Evolutionary conservation across 306 rosid species (phyloP).

Genomic region (Benincasa hispida): DNA sequence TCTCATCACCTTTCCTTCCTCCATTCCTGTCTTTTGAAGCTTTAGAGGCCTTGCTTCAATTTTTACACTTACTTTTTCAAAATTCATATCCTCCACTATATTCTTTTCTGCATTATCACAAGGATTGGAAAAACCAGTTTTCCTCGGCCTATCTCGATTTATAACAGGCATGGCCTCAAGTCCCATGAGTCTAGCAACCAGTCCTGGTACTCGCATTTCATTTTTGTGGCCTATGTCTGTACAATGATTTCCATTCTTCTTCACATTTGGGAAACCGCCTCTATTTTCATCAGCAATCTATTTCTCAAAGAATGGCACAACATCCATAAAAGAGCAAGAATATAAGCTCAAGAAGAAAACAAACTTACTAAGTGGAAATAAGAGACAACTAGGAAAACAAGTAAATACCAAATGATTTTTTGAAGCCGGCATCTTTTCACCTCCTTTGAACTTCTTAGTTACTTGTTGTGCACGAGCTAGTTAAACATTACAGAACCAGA

Average conservation of each 20-base stretch:
- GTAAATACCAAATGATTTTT: conserved; percentile 60
- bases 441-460: conserved; percentile 54
- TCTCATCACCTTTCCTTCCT: conserved; percentile 48
- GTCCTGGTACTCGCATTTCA: conserved; percentile 59
- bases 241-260: conserved; percentile 35
- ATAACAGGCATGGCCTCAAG: conserved; percentile 61
- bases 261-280: conserved; percentile 62
- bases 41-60: conserved; percentile 76
- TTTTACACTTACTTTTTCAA: conserved; percentile 36
- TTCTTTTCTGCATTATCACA: conserved; percentile 22
- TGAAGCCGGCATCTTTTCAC: conserved; percentile 62
- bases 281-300: conserved; percentile 85
- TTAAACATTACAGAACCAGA: conserved; percentile 15
- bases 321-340: conserved; percentile 1
- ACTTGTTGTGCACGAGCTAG: conserved; percentile 47
- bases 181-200: conserved; percentile 90
- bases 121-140: conserved; percentile 25
- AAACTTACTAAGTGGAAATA: not conserved
- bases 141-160: conserved; percentile 40
- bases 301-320: conserved; percentile 8
- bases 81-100: conserved; percentile 17
- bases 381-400: not conserved
- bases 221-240: conserved; percentile 28
- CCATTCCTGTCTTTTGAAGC: conserved; percentile 50
- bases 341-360: not conserved